A percentile compares a stretch with the other conserved stretches of the same genome.
Conservation (phyloP, 2,329 filamentous ascomycete species). For the Ophiostoma perfectum region DNA sequence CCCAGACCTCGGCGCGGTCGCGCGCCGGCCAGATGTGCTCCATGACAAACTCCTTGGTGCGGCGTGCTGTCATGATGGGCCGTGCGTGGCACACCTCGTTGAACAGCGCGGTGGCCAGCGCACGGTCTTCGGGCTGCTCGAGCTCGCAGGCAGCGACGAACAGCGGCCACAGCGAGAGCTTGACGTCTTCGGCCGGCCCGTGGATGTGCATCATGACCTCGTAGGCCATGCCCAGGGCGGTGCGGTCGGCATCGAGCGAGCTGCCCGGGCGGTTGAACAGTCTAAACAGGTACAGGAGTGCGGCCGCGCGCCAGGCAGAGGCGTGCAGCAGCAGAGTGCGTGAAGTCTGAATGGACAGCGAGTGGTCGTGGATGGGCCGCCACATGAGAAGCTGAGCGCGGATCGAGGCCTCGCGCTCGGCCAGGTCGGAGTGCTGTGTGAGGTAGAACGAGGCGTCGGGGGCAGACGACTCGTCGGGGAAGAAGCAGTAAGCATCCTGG, state of each 20-base stretch:
- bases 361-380: constrained; percentile 23
- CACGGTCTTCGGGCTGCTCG: constrained; percentile 24
- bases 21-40: constrained; percentile 25
- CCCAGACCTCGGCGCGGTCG: constrained; percentile 24
- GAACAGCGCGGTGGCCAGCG: constrained; percentile 20
- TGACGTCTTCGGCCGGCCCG: constrained; percentile 24
- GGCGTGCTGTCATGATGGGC: constrained; percentile 22
- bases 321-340: constrained; percentile 24
- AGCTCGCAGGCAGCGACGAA: constrained; percentile 26
- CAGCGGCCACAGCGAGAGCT: constrained; percentile 26
- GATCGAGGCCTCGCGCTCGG: constrained; percentile 20
- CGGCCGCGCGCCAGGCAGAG: constrained; percentile 24
- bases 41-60: constrained; percentile 21
- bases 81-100: constrained; percentile 21
- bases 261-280: constrained; percentile 24
- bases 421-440: constrained; percentile 15
- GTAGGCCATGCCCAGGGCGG: constrained; percentile 24
- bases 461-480: constrained; percentile 10
- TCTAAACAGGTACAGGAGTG: constrained; percentile 23
- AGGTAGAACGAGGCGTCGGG: constrained; percentile 15
- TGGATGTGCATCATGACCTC: constrained; percentile 26
- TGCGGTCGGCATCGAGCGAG: constrained; percentile 18
- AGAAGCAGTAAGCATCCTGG: constrained; percentile 10
- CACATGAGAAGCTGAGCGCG: constrained; percentile 24
- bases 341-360: constrained; percentile 21